Base-by-base conservation (phyloP, 2,329 filamentous ascomycete genomes). In the Penicillium oxalicum region DNA sequence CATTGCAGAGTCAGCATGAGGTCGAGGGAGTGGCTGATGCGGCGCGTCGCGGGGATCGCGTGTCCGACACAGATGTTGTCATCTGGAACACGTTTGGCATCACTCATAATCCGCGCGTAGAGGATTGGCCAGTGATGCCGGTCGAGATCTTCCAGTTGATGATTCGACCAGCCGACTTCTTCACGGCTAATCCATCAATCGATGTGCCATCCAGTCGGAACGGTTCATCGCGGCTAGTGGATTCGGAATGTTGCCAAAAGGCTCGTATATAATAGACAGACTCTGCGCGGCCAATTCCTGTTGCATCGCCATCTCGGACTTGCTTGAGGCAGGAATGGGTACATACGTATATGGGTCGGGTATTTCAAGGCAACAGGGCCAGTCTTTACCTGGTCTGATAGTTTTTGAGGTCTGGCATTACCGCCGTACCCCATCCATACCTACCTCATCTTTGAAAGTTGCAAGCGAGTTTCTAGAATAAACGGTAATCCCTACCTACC, bases 161-260 rank as follows among this genome's bases (percentile, higher is more conserved):
- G 61, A 66, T 78, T 45, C 70, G 73, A 36, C 77, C 77, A 0
- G 67, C 71, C 8, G 76, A 80, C 55, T 80, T 80, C 68, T 80
- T 80, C 53, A 70, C 69, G 2, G 68, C 63, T 28, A 80, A 80
- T 44, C 77, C 77, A 0, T 71, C 73, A 4, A 70, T 80, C 44
- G 77, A 80, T 63, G 75, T 80, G 24, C 76, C 77, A 2, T 71
- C 68, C 5, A 62, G 57, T 26, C 68, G 65, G 55, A 70, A 70
- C 38, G 50, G 47, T 13, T 54, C 63, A 1, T 69, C 66, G 5
- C 52, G 60, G 9, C 48, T 69, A 3, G 65, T 64, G 0, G 55
- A 63, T 9, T 47, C 58, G 2, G 64, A 67, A 35, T 67, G 65
- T 45, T 69, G 66, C 44, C 61, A 61, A 4, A 60, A 62, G 40